phyloP scores from a whole-genome alignment of 495 filamentous ascomycete genomes.

The Penicillium odoratum region DNA sequence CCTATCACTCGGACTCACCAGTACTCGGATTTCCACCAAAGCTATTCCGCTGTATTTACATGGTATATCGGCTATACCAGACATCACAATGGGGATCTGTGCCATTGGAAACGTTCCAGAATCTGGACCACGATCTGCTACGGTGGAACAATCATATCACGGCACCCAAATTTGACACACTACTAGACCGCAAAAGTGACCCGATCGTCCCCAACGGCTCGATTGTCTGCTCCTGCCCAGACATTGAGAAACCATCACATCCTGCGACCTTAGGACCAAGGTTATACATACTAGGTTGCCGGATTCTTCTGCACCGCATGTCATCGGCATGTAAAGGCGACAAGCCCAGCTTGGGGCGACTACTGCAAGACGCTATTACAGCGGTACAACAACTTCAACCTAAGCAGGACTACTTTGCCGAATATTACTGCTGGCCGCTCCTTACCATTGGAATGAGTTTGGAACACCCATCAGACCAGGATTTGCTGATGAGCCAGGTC shows the following conservation, averaged over 20 bases:
- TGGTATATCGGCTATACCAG: slow-evolving; percentile 17
- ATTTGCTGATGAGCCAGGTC: slow-evolving; percentile 18
- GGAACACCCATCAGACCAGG: slow-evolving; percentile 3
- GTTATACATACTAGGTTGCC: background rate
- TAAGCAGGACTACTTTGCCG: slow-evolving; percentile 23
- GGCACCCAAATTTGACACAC: background rate
- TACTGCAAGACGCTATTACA: slow-evolving; percentile 12
- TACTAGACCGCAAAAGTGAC: background rate
- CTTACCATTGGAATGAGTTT: slow-evolving; percentile 14
- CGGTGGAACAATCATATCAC: background rate
- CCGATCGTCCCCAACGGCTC: background rate
- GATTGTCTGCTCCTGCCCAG: background rate
- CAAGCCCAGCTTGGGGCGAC: background rate
- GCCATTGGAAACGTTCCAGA: background rate
- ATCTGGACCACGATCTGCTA: background rate
- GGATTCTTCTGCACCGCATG: slow-evolving; percentile 1
- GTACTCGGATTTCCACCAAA: slow-evolving; percentile 21
- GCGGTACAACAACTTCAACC: slow-evolving; percentile 17
- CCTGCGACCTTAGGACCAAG: background rate
- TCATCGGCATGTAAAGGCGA: background rate
- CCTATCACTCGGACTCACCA: slow-evolving; percentile 15
- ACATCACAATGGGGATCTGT: slow-evolving; percentile 2
- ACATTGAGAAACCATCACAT: too few species aligned
- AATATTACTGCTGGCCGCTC: slow-evolving; percentile 32
- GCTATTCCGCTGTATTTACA: slow-evolving; percentile 19